These are phyloP conservation scores for Ascochyta koolunga DNA, from an alignment of 2,329 filamentous ascomycete genomes.

Conservation along the genomic window DNA sequence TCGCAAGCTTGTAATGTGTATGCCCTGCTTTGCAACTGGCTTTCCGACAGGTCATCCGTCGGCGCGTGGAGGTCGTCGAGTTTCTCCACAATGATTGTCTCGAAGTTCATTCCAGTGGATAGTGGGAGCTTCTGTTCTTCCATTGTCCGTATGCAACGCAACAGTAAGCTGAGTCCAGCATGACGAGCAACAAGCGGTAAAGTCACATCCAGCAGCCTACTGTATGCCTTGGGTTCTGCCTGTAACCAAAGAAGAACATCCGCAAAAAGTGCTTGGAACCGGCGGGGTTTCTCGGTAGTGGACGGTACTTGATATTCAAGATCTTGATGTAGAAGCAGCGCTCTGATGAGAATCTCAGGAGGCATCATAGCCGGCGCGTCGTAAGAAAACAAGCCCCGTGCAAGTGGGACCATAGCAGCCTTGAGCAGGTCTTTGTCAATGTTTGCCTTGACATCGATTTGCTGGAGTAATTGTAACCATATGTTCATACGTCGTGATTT, in stretches of 20 bases:
- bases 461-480: conserved; percentile 31
- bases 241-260: conserved; percentile 19
- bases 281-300: background rate
- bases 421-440: background rate
- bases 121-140: conserved; percentile 9
- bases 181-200: conserved; percentile 18
- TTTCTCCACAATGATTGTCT: background rate
- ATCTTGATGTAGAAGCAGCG: conserved; percentile 5
- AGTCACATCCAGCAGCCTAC: conserved; percentile 20
- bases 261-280: conserved; percentile 9
- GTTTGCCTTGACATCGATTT: conserved; percentile 15
- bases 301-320: background rate
- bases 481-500: conserved; percentile 6
- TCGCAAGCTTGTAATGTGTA: conserved; percentile 11
- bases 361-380: background rate
- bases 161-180: conserved; percentile 11
- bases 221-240: conserved; percentile 17
- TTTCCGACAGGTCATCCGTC: background rate
- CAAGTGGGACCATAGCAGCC: background rate
- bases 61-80: background rate
- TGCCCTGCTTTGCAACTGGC: background rate
- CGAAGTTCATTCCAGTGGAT: background rate
- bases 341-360: background rate
- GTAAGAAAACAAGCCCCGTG: background rate
- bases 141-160: conserved; percentile 21